Base-by-base conservation (phyloP, 129 eudicot species). In the Artemisia annua region DNA sequence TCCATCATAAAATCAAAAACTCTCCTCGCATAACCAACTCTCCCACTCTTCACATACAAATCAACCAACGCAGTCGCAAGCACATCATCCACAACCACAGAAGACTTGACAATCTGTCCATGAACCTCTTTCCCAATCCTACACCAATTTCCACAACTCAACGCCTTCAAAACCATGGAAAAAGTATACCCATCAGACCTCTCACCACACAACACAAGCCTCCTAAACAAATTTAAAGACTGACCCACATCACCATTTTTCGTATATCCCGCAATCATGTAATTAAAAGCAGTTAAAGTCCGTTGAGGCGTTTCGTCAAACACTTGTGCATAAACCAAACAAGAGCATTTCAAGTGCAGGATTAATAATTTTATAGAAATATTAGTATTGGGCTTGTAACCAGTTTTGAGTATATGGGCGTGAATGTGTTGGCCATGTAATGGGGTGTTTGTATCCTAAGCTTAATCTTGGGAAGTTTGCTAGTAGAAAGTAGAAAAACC, bases 1-100 rank as follows among this genome's bases (percentile, higher is more conserved):
- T 88, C 96, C 80, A 80, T 70, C 96, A 90, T 90, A 78, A 81
- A 48, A 83, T 95, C 91, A 72, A 86, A 95, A 62, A 95, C 96
- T 66, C 77, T 78, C 75, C 99, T 88, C 1, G 91, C 99, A 50
- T 86, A 90, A 26, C 75, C 82, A 59, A 90, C 75, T 50, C 83
- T 79, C 63, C 79, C 86, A 59, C 89, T 67, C 79, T 95, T 90
- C 53, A 90, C 96, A 85, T 95, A 95, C 2, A 85, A 79, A 78
- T 90, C 93, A 43, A 95, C 90, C 55, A 95, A 78, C 4, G 82
- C 87, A 5, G 97, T 87, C 15, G 68, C 86, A 24, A 90, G 88
- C 70, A 95, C 92, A 80, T 85, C 96, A 69, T 95, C 99, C 2
- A 63, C 84, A n/a, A 66, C 82, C 60, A 67, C 78, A 67, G 80